Evolutionary conservation across 768 basidiomycete genomes (phyloP).

Genomic region (Harrya chromipes): DNA sequence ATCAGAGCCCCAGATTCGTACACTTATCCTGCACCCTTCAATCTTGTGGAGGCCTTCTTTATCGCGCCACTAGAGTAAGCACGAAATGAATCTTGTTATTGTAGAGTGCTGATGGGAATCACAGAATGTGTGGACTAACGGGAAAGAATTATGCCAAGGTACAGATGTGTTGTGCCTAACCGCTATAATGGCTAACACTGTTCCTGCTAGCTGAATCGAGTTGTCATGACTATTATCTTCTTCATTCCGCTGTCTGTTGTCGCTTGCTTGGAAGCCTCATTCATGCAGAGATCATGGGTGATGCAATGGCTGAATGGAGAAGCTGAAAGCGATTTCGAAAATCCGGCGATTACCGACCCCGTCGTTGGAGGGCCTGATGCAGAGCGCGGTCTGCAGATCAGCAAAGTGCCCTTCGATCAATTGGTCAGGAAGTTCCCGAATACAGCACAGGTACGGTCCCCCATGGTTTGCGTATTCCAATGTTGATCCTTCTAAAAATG

Average conservation of each 20-base stretch:
- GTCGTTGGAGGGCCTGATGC: slow-evolving; percentile 53
- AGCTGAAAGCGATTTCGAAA: slow-evolving; percentile 58
- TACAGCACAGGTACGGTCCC: slow-evolving; percentile 56
- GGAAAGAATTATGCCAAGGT: slow-evolving; percentile 59
- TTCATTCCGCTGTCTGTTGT: slow-evolving; percentile 73
- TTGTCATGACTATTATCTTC: slow-evolving; percentile 79
- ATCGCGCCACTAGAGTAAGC: slow-evolving; percentile 86
- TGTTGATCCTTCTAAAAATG: slow-evolving; percentile 1
- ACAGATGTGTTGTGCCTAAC: background rate
- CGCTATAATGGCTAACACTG: slow-evolving; percentile 2
- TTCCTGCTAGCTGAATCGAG: slow-evolving; percentile 60
- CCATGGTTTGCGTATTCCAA: slow-evolving; percentile 1
- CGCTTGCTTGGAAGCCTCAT: slow-evolving; percentile 68
- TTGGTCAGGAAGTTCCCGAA: slow-evolving; percentile 73
- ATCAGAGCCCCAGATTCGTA: slow-evolving; percentile 80
- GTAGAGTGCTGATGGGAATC: slow-evolving; percentile 1
- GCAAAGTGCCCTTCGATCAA: slow-evolving; percentile 65
- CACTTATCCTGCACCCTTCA: slow-evolving; percentile 91
- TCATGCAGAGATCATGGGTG: slow-evolving; percentile 59
- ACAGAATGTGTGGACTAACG: slow-evolving; percentile 46
- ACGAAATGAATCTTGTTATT: background rate
- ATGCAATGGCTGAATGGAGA: slow-evolving; percentile 60
- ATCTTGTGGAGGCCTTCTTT: slow-evolving; percentile 76
- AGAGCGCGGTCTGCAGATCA: slow-evolving; percentile 58
- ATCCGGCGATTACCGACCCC: slow-evolving; percentile 56